Percentiles rank a stretch among this genome's conserved stretches.
These are phyloP conservation scores for Cutaneotrichosporon sp. DNA, from an alignment of 1,284 basidiomycete genomes.

Conservation along the genomic window DNA sequence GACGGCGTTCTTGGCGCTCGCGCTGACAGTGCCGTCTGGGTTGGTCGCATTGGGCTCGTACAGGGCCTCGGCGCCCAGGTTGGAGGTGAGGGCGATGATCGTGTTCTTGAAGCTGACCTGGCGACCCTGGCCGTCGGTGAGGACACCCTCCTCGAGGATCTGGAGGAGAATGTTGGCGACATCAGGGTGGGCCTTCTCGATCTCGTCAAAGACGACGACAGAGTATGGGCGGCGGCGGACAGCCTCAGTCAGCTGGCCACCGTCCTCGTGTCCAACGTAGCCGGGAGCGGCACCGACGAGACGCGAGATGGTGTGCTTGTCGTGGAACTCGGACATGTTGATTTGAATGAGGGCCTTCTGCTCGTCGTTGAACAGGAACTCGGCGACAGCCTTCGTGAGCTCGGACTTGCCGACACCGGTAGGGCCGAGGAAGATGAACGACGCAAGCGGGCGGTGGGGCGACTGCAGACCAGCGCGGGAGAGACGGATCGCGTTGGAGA, in stretches of 20 bases:
- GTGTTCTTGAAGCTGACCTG: slow-evolving; percentile 61
- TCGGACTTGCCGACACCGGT: slow-evolving; percentile 75
- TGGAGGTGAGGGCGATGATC: slow-evolving; percentile 89
- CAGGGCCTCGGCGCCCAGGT: slow-evolving; percentile 73
- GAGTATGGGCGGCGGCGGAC: slow-evolving; percentile 65
- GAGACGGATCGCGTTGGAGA: slow-evolving; percentile 82
- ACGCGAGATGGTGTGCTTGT: slow-evolving; percentile 82
- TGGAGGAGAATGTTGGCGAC: slow-evolving; percentile 88
- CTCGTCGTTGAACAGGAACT: slow-evolving; percentile 83
- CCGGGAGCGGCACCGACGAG: slow-evolving; percentile 87
- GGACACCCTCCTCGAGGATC: slow-evolving; percentile 82
- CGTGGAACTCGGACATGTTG: slow-evolving; percentile 90
- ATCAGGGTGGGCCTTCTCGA: slow-evolving; percentile 86
- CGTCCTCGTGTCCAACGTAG: slow-evolving; percentile 88
- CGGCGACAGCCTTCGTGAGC: slow-evolving; percentile 76
- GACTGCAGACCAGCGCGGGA: slow-evolving; percentile 84
- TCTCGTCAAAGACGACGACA: slow-evolving; percentile 60
- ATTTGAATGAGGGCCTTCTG: slow-evolving; percentile 78
- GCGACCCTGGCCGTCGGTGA: slow-evolving; percentile 61
- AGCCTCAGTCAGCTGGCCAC: slow-evolving; percentile 75
- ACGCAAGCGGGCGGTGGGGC: slow-evolving; percentile 79
- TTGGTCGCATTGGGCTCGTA: slow-evolving; percentile 64
- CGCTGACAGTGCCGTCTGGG: slow-evolving; percentile 62
- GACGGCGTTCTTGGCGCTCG: slow-evolving; percentile 63
- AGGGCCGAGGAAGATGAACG: slow-evolving; percentile 82